Base-by-base conservation (phyloP, 23 red algal genomes). In the Cyanidioschyzon merolae region DNA sequence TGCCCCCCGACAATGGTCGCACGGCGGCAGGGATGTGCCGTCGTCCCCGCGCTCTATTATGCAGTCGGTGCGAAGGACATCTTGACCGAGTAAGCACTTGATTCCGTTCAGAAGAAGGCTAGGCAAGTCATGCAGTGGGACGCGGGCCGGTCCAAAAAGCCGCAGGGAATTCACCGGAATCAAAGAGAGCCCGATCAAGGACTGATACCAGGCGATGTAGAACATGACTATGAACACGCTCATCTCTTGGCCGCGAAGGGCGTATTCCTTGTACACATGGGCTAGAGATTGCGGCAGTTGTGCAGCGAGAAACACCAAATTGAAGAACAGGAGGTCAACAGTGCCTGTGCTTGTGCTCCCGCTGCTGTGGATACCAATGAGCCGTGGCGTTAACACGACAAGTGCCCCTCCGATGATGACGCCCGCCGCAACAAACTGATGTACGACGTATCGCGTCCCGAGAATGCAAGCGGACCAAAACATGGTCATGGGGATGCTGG, bases 201-300 rank as follows among this genome's bases (percentile, higher is more conserved):
- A 32, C 37, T 78, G 76, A 68, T 38, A 78, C 39, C 39, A 51
- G 12, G 31, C 76, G 38, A 78, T 40, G 36, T 41, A 78, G 17
- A 78, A 41, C 76, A 59, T 51, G 7, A 34, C 54, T 17, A 45
- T 18, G 17, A 32, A 78, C 18, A 40, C 27, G 54, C 54, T 41
- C 30, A 78, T 15, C 39, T 78, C 50, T 12, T 40, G 50, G 38
- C 50, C 37, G 17, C 50, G 35, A 41, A 78, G 50, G 7, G 76
- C 76, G 58, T 59, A 34, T 25, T 78, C 76, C 25, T 78, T 78
- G 76, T 78, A 78, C 39, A 78, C 76, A 41, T 68, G 35, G 25
- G 31, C 32, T 7, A 78, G 76, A 7, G 76, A 78, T 31, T 78
- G 30, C 3, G 76, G 76, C 17, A 78, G 12, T 18, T 40, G 32